These are phyloP conservation scores for Coccinonectria pachysandricola DNA, from an alignment of 2,329 filamentous ascomycete genomes.

Conservation along the genomic window DNA sequence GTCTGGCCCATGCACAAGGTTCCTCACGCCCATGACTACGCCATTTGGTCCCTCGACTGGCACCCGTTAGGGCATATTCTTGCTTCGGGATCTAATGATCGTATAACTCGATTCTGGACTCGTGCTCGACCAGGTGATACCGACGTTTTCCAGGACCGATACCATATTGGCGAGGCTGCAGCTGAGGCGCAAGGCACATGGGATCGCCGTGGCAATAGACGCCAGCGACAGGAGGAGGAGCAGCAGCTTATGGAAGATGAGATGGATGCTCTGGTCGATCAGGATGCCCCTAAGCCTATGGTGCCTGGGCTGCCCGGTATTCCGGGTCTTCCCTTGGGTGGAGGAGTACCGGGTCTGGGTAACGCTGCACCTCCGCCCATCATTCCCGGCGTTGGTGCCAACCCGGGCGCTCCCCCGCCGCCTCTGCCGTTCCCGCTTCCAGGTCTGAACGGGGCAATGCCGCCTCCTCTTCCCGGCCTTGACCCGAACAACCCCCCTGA, in stretches of 20 bases:
- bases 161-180: constrained; percentile 88
- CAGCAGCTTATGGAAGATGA: constrained; percentile 91
- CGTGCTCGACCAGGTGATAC: constrained; percentile 78
- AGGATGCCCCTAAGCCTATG: constrained; percentile 52
- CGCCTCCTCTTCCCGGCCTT: constrained; percentile 42
- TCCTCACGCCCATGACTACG: constrained; percentile 82
- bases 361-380: constrained; percentile 32
- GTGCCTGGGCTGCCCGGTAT: constrained; percentile 39
- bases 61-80: constrained; percentile 93
- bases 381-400: constrained; percentile 40
- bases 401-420: constrained; percentile 30
- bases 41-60: constrained; percentile 97
- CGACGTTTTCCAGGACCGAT: constrained; percentile 79
- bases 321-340: constrained; percentile 45
- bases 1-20: constrained; percentile 85
- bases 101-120: constrained; percentile 95
- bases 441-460: constrained; percentile 34
- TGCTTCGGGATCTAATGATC: constrained; percentile 90
- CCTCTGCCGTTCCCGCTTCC: constrained; percentile 47
- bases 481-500: constrained; percentile 52
- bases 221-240: constrained; percentile 80
- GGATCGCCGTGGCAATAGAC: constrained; percentile 67
- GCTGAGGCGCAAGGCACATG: constrained; percentile 94
- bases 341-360: constrained; percentile 31
- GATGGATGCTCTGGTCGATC: constrained; percentile 83